Base-by-base conservation (phyloP, 805 yeast species). In the Ogataea thermomethanolica region DNA sequence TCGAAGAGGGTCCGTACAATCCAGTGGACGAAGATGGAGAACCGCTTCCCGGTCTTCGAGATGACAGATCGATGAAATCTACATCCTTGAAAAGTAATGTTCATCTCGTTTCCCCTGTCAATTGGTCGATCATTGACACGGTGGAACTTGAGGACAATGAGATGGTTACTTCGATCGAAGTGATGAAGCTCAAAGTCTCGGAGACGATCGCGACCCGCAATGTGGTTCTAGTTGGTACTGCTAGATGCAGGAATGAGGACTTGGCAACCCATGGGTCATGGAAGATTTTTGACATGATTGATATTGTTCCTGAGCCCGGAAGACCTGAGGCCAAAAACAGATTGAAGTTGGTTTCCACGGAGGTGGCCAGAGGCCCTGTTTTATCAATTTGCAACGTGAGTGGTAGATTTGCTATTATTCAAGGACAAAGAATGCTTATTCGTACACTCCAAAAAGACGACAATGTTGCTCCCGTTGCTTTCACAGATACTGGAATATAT, bases 391-490 rank as follows among this genome's bases (percentile, higher is more conserved):
- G 84, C 55, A 93, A 82, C 37, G 72, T 90, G 8, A 79, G 90
- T 62, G 97, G 97, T 3, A 69, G 95, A 46, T 78, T 91, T 43
- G 70, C 89, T 29, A 79, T 81, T 3, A 78, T 89, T 3, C 98
- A 91, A 61, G 96, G 96, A 4, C 95, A 86, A 61, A 84, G 84
- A 51, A 60, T 78, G 23, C 41, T 91, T 50, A 81, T 90, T 2
- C 72, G 97, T 54, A 91, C 85, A 57, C 70, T 89, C 34, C 90
- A 85, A 54, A 49, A 47, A 25, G 93, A 86, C 59, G 84, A 86
- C 39, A 74, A 80, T 29, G 87, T 88, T 3, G 88, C 84, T 23
- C 96, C 98, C 0, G 96, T 93, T 4, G 98, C 98, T 1, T 93
- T 93, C 54, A 70, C 82, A 39, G 98, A 93, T 58, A 76, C 89